Evolutionary conservation across 306 rosid species (phyloP).

Genomic region (barrel medic (Medicago truncatula)): MtrunA17r5.0-ANR NC_053042.1:4651001-4651500

Average conservation of each 20-base stretch:
- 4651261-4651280: constrained; percentile 27
- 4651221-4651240: constrained; percentile 97
- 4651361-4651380: constrained; percentile 98
- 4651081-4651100: constrained; percentile 5
- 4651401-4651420: constrained; percentile 99
- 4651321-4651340: constrained; percentile 8
- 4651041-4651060: constrained; percentile 60
- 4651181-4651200: constrained; percentile 99
- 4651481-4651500: constrained; percentile 33
- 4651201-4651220: constrained; percentile 90
- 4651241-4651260: constrained; percentile 50
- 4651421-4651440: constrained; percentile 97
- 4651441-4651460: constrained; percentile 52
- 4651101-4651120: constrained; percentile 41
- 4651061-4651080: constrained; percentile 31
- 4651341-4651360: constrained; percentile 51
- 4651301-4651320: neutral
- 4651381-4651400: constrained; percentile 91
- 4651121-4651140: constrained; percentile 26
- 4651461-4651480: constrained; percentile 33
- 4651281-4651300: constrained; percentile 18
- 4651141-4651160: constrained; percentile 66
- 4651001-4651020: constrained; percentile 99
- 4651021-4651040: constrained; percentile 93
- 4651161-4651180: constrained; percentile 95